These are phyloP conservation scores for Diatrype stigma DNA, from an alignment of 2,329 filamentous ascomycete species.

Conservation along the genomic window DNA sequence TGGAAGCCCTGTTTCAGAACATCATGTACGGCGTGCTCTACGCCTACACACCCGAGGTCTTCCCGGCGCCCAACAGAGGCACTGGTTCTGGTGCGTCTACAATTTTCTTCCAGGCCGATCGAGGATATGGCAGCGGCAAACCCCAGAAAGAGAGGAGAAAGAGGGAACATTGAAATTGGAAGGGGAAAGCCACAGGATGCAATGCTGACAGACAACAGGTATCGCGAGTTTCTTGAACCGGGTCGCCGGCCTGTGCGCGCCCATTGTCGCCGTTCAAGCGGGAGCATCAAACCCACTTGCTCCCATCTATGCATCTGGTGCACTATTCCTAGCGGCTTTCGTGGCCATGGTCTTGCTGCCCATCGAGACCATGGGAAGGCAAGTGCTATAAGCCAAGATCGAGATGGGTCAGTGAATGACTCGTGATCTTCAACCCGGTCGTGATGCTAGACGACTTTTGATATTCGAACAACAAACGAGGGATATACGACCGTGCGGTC, in stretches of 20 bases:
- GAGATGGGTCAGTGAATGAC: neutral
- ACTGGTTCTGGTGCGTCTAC: conserved; percentile 41
- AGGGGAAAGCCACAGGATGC: neutral
- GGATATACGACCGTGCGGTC: neutral
- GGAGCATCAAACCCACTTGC: conserved; percentile 31
- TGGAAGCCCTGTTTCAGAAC: conserved; percentile 30
- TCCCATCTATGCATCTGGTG: conserved; percentile 41
- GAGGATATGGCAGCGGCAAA: neutral
- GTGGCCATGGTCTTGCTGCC: conserved; percentile 39
- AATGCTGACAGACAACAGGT: neutral
- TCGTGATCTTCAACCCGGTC: too few species aligned
- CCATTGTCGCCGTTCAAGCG: conserved; percentile 39
- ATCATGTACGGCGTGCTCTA: conserved; percentile 38
- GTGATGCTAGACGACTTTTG: too few species aligned
- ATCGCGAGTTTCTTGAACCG: conserved; percentile 41
- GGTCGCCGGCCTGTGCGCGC: conserved; percentile 38
- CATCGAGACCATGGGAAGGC: conserved; percentile 41
- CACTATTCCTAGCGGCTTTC: conserved; percentile 38
- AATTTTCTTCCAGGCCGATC: neutral
- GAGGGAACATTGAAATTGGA: neutral
- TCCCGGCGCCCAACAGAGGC: conserved; percentile 50
- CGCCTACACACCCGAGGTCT: conserved; percentile 52
- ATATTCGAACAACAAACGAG: neutral
- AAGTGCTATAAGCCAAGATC: conserved; percentile 27
- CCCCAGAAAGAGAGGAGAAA: neutral